phyloP scores from a whole-genome alignment of 257 asterid genomes.

The Euphrasia confusa region DNA sequence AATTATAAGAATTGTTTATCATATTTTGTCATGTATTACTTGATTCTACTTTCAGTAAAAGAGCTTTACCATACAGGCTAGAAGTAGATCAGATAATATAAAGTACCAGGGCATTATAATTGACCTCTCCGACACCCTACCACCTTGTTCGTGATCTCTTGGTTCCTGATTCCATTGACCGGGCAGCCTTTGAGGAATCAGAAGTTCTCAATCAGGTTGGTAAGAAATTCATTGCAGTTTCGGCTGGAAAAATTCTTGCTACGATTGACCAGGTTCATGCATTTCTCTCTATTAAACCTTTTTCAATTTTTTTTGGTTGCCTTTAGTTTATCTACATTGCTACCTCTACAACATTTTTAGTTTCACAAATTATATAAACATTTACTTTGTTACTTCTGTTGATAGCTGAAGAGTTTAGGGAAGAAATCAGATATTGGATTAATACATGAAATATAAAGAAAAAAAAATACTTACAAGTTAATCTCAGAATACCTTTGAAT shows the following conservation, averaged over 20 bases:
- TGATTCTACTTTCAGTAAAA: conserved; percentile 20
- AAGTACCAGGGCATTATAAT: conserved; percentile 52
- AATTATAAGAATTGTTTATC: conserved; percentile 20
- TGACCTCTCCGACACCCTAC: conserved; percentile 62
- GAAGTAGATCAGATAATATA: conserved; percentile 24
- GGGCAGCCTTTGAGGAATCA: conserved; percentile 64
- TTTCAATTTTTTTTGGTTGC: background rate
- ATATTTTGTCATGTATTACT: conserved; percentile 14
- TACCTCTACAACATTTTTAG: conserved; percentile 15
- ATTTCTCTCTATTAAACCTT: conserved; percentile 17
- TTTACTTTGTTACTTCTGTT: conserved; percentile 5
- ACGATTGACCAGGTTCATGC: conserved; percentile 78
- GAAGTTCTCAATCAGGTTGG: conserved; percentile 89
- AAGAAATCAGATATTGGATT: background rate
- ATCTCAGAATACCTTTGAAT: background rate
- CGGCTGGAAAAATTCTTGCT: conserved; percentile 72
- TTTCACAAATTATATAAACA: conserved; percentile 9
- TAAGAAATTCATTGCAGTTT: conserved; percentile 86
- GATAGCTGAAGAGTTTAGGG: conserved; percentile 5
- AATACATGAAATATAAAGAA: background rate
- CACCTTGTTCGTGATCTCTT: conserved; percentile 54
- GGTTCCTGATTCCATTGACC: conserved; percentile 72
- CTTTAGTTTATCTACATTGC: conserved; percentile 11
- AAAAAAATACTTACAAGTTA: background rate
- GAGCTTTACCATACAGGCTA: conserved; percentile 37